Evolutionary conservation across 805 yeast genomes (phyloP), one percentile per base, ranked within the genome.

Genomic region (Wickerhamomyces subpelliculosus): DNA sequence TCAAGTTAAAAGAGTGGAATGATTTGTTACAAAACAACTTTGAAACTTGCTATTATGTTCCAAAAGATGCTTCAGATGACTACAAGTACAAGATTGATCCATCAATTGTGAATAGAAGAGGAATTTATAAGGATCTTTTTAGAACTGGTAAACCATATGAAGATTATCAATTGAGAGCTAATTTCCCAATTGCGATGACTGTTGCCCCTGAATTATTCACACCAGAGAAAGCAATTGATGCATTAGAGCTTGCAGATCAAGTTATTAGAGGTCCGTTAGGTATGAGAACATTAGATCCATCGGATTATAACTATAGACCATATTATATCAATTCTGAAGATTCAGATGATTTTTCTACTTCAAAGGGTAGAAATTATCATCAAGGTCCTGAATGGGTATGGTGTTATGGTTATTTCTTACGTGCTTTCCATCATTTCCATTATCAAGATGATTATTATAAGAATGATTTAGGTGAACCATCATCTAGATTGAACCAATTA

Each of bases 311-410:
- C 61, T 90, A 93, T 60, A 72, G 95, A 45, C 98, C 98, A 2
- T 76, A 85, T 62, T 90, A 90, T 60, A 67, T 68, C 53, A 93
- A 90, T 57, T 65, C 87, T 34, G 82, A 74, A 29, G 97, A 90
- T 52, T 76, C 75, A 37, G 76, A 72, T 5, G 96, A 90, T 59
- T 93, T 88, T 70, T 87, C 94, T 1, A 88, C 97, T 0, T 72
- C 97, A 2, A 87, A 88, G 61, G 98, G 98, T 23, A 75, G 97
- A 52, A 93, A 93, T 62, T 90, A 90, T 58, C 98, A 90, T 60
- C 97, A 90, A 63, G 98, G 98, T 2, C 98, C 98, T 3, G 98
- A 93, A 57, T 90, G 98, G 98, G 84, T 85, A 25, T 90, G 97
- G 97, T 74, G 79, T 41, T 70, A 72, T 20, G 98, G 98, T 3